Conservation (phyloP, 805 yeast species). For the Saccharomycopsis schoenii region DNA sequence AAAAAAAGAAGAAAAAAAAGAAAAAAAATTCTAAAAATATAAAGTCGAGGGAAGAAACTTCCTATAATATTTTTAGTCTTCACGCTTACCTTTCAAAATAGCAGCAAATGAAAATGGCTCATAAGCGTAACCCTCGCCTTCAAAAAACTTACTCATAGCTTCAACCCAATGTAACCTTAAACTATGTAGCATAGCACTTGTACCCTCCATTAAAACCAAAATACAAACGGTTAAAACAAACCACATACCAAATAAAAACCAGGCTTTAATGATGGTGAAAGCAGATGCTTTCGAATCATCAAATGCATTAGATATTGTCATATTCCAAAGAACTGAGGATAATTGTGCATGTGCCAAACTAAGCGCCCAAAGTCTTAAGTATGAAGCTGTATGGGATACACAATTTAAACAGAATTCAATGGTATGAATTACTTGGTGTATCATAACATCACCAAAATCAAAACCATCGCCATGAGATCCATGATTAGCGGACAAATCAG, state of each 20-base stretch:
- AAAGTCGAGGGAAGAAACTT: too few relatives aligned
- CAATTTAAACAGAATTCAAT: slow-evolving; percentile 95
- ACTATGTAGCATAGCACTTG: slow-evolving; percentile 98
- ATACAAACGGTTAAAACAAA: slow-evolving; percentile 83
- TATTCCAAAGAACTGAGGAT: slow-evolving; percentile 89
- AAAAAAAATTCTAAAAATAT: background rate
- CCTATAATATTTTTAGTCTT: background rate
- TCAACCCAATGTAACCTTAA: slow-evolving; percentile 99
- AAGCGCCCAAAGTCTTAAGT: slow-evolving; percentile 92
- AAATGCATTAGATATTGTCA: slow-evolving; percentile 84
- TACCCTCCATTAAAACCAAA: slow-evolving; percentile 95
- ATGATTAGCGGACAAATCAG: slow-evolving; percentile 38
- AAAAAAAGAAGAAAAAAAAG: background rate
- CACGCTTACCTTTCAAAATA: slow-evolving; percentile 17
- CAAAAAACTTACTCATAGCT: slow-evolving; percentile 95
- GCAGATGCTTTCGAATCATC: slow-evolving; percentile 36
- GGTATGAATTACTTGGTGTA: slow-evolving; percentile 95
- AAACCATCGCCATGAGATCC: slow-evolving; percentile 47
- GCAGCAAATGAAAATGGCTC: slow-evolving; percentile 70
- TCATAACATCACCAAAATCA: slow-evolving; percentile 87
- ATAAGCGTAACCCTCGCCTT: slow-evolving; percentile 90
- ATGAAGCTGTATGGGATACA: slow-evolving; percentile 97
- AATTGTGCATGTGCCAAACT: slow-evolving; percentile 95
- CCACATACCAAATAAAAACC: slow-evolving; percentile 89
- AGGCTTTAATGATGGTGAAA: slow-evolving; percentile 63